phyloP scores from a whole-genome alignment of 2,329 filamentous ascomycete species.

The Ophiostoma sp. region DNA sequence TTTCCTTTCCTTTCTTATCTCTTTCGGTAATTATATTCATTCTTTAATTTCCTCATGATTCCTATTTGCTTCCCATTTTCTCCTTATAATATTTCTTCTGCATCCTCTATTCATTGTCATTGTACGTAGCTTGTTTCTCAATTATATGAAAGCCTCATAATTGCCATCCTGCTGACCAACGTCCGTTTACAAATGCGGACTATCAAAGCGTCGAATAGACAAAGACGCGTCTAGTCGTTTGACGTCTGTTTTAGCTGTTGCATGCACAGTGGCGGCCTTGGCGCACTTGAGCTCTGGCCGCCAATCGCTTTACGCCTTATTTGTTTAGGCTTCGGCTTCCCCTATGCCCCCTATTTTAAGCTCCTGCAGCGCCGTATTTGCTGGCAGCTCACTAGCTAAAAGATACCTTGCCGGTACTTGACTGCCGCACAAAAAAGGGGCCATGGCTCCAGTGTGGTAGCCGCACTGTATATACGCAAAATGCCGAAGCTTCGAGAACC shows the following conservation, averaged over 20 bases:
- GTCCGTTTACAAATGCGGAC: slow-evolving; percentile 1
- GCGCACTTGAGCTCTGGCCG: not conserved
- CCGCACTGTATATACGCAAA: not conserved
- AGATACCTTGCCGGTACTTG: slow-evolving; percentile 19
- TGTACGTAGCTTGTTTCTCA: not conserved
- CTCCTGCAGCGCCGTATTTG: not conserved
- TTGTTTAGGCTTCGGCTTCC: not conserved
- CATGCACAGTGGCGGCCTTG: slow-evolving; percentile 10
- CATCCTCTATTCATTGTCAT: too few species aligned
- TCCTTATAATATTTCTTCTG: not conserved
- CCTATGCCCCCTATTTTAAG: slow-evolving; percentile 12
- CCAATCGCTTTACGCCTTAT: too few species aligned
- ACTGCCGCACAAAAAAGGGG: not conserved
- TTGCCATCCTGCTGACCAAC: not conserved
- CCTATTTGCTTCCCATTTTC: too few species aligned
- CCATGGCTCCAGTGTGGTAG: not conserved
- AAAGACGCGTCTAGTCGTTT: slow-evolving; percentile 11
- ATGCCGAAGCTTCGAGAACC: slow-evolving; percentile 16
- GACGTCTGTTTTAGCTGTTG: slow-evolving; percentile 7
- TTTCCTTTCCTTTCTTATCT: not conserved
- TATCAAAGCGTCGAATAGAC: not conserved
- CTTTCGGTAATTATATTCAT: not conserved
- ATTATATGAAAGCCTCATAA: too few species aligned
- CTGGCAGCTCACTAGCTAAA: not conserved
- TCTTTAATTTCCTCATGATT: not conserved